Percentiles rank a stretch among this genome's conserved stretches.
These are phyloP conservation scores for Candida sanyaensis DNA, from an alignment of 1,139 yeast genomes.

Conservation along the genomic window DNA sequence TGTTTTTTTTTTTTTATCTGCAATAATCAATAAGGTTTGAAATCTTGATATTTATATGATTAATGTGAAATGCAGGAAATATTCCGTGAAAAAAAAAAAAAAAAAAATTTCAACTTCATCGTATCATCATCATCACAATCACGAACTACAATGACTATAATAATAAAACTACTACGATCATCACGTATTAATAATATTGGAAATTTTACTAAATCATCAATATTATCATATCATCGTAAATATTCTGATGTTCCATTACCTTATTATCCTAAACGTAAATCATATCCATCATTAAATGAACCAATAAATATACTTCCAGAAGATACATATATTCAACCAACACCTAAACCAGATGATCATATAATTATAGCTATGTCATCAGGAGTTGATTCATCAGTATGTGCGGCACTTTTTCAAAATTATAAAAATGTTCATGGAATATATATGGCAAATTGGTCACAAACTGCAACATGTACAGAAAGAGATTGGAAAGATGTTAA, in stretches of 20 bases:
- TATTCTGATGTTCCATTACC: constrained; percentile 9
- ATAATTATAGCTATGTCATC: constrained; percentile 91
- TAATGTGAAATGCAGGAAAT: too few species aligned
- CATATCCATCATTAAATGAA: constrained; percentile 5
- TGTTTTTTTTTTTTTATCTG: too few species aligned
- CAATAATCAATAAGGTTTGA: too few species aligned
- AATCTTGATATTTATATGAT: too few species aligned
- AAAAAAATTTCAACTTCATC: too few species aligned
- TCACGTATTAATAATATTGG: too few species aligned
- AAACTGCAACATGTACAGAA: constrained; percentile 73
- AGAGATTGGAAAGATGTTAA: constrained; percentile 87
- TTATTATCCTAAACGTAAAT: constrained; percentile 12
- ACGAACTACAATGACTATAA: background rate
- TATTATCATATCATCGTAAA: background rate
- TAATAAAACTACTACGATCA: background rate
- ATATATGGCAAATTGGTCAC: constrained; percentile 93
- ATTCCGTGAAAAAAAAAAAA: too few species aligned
- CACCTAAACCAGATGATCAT: constrained; percentile 55
- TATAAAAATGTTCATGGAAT: constrained; percentile 69
- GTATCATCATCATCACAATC: too few species aligned
- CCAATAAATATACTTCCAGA: constrained; percentile 8
- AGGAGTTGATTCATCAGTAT: constrained; percentile 94
- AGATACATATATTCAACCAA: constrained; percentile 32
- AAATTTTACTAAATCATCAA: too few species aligned
- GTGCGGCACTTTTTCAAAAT: constrained; percentile 65